A percentile compares a stretch with the other conserved stretches of the same genome.
Evolutionary conservation across 495 filamentous ascomycete species (phyloP).

Genomic region (Aspergillus haitiensis): DNA sequence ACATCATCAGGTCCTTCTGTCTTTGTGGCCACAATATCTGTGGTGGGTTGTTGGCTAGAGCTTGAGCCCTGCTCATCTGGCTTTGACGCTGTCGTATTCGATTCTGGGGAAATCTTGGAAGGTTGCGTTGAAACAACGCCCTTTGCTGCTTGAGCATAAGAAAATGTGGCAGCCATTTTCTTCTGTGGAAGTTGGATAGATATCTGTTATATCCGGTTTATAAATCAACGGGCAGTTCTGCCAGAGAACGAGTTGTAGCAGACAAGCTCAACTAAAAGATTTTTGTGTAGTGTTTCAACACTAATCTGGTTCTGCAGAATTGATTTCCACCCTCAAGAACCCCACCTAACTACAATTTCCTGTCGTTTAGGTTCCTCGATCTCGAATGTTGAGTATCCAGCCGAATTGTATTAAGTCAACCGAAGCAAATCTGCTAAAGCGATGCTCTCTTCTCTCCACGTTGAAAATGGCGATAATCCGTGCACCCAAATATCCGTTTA

Average conservation of each 20-base stretch:
- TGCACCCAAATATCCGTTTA: slow-evolving; percentile 3
- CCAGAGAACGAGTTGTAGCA: slow-evolving; percentile 33
- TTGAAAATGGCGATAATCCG: slow-evolving; percentile 1
- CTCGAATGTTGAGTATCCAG: slow-evolving; percentile 10
- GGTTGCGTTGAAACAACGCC: slow-evolving; percentile 54
- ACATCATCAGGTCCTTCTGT: slow-evolving; percentile 31
- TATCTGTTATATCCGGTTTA: slow-evolving; percentile 26
- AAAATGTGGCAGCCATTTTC: slow-evolving; percentile 59
- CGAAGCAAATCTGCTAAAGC: slow-evolving; percentile 7
- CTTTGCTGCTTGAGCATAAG: slow-evolving; percentile 94
- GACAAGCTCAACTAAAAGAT: slow-evolving; percentile 28
- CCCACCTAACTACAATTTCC: slow-evolving; percentile 35
- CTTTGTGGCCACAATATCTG: slow-evolving; percentile 28
- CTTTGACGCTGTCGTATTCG: slow-evolving; percentile 31
- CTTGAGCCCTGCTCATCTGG: slow-evolving; percentile 31
- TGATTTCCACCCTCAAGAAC: slow-evolving; percentile 34
- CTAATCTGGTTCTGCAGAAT: slow-evolving; percentile 30
- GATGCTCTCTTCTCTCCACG: slow-evolving; percentile 7
- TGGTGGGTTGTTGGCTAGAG: slow-evolving; percentile 17
- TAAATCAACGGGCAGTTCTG: slow-evolving; percentile 28
- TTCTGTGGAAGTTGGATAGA: slow-evolving; percentile 6
- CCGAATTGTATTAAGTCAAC: slow-evolving; percentile 5
- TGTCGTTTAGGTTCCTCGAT: slow-evolving; percentile 30
- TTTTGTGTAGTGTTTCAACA: slow-evolving; percentile 33
- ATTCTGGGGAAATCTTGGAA: slow-evolving; percentile 39